Evolutionary conservation across 2,329 filamentous ascomycete genomes (phyloP).

Genomic region (Byssothecium circinans): DNA sequence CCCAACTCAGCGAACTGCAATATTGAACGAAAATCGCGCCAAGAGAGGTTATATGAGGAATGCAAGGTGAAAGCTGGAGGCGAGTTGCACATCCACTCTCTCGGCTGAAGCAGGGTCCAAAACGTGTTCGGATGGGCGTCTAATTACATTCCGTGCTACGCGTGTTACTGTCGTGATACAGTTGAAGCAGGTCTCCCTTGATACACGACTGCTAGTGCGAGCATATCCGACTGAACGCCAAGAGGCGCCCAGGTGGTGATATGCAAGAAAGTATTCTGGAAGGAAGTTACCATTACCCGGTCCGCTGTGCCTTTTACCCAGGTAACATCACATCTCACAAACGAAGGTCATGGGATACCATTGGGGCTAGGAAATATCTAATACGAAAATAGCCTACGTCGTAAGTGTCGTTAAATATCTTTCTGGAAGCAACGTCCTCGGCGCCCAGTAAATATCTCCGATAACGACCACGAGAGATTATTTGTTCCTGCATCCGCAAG

Average conservation of each 20-base stretch:
- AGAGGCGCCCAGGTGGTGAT: background rate
- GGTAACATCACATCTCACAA: too few relatives aligned
- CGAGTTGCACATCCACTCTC: too few relatives aligned
- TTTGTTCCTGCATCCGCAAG: background rate
- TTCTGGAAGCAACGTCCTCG: background rate
- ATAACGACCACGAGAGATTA: background rate
- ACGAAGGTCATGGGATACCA: too few relatives aligned
- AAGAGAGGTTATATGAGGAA: background rate
- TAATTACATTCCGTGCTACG: too few relatives aligned
- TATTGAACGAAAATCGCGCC: background rate
- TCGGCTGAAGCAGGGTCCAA: too few relatives aligned
- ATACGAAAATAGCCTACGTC: background rate
- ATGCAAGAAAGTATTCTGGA: conserved; percentile 2
- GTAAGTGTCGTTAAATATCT: too few relatives aligned
- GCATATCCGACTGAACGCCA: background rate
- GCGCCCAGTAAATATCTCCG: background rate
- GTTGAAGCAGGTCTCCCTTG: too few relatives aligned
- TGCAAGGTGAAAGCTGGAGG: background rate
- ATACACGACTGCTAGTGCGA: background rate
- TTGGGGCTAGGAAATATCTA: too few relatives aligned
- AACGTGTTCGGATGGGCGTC: too few relatives aligned
- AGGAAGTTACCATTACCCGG: conserved; percentile 6
- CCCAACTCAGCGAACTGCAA: background rate
- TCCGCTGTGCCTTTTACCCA: conserved; percentile 7
- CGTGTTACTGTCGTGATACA: too few relatives aligned